phyloP scores from a whole-genome alignment of 257 asterid species.

The Przewalskia tangutica region DNA sequence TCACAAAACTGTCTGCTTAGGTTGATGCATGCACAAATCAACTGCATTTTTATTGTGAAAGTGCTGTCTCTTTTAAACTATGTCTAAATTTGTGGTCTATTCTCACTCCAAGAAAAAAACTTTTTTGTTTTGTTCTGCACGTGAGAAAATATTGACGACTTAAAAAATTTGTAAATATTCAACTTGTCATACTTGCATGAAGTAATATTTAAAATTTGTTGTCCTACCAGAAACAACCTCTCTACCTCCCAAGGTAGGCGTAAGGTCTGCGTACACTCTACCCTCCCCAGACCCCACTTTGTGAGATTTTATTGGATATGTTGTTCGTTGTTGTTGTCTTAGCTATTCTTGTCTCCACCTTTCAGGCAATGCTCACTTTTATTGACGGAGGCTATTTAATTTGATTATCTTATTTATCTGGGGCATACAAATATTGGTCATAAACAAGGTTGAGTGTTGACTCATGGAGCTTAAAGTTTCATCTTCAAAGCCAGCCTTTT shows the following conservation, averaged over 20 bases:
- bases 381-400: slow-evolving; percentile 3
- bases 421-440: slow-evolving; percentile 2
- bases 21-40: slow-evolving; percentile 20
- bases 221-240: background rate
- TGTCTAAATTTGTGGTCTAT: background rate
- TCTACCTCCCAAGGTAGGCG: too few relatives aligned
- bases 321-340: background rate
- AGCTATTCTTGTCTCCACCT: slow-evolving; percentile 2
- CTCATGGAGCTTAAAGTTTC: slow-evolving; percentile 67
- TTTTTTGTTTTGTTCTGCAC: background rate
- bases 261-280: too few relatives aligned
- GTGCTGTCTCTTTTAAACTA: background rate
- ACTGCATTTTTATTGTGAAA: background rate
- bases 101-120: background rate
- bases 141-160: background rate
- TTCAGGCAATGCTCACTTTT: slow-evolving; percentile 6
- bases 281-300: too few relatives aligned
- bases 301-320: too few relatives aligned
- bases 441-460: background rate
- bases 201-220: background rate
- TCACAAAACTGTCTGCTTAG: background rate
- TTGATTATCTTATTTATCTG: slow-evolving; percentile 2
- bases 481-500: slow-evolving; percentile 51
- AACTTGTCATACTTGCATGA: background rate
- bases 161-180: background rate